These are phyloP conservation scores for Pythium insidiosum DNA, from an alignment of 352 stramenopile species.

Conservation along the genomic window DNA sequence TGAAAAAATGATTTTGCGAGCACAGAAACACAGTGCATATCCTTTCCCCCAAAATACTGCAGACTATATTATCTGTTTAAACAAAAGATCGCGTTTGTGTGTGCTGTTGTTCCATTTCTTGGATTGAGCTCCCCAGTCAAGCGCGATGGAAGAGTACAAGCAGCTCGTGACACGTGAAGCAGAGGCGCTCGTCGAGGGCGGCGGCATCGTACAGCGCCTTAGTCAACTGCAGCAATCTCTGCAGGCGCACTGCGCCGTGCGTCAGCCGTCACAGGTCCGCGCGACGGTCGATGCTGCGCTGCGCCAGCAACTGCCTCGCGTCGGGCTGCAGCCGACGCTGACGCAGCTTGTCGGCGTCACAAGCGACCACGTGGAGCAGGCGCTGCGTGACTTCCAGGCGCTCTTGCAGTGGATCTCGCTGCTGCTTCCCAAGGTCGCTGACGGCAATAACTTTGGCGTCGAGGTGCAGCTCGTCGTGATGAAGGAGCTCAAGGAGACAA, in stretches of 20 bases:
- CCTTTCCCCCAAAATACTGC: too few species aligned
- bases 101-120: background rate
- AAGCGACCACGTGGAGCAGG: constrained; percentile 44
- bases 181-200: constrained; percentile 25
- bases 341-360: constrained; percentile 29
- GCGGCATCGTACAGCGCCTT: constrained; percentile 36
- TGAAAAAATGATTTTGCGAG: too few species aligned
- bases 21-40: too few species aligned
- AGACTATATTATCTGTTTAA: too few species aligned
- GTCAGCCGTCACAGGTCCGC: constrained; percentile 29
- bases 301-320: constrained; percentile 17
- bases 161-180: constrained; percentile 25
- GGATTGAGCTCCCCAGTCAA: background rate
- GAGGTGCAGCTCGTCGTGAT: constrained; percentile 77
- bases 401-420: constrained; percentile 72
- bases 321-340: constrained; percentile 34
- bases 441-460: constrained; percentile 86
- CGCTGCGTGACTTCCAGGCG: constrained; percentile 33
- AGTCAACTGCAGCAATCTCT: constrained; percentile 35
- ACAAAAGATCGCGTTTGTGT: too few species aligned
- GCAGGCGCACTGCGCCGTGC: constrained; percentile 33
- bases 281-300: constrained; percentile 23
- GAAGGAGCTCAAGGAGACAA: constrained; percentile 56
- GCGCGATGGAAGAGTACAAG: constrained; percentile 48
- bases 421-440: constrained; percentile 62